Conservation (phyloP, 345 rosid genomes). For the Lepidium didymum region DNA sequence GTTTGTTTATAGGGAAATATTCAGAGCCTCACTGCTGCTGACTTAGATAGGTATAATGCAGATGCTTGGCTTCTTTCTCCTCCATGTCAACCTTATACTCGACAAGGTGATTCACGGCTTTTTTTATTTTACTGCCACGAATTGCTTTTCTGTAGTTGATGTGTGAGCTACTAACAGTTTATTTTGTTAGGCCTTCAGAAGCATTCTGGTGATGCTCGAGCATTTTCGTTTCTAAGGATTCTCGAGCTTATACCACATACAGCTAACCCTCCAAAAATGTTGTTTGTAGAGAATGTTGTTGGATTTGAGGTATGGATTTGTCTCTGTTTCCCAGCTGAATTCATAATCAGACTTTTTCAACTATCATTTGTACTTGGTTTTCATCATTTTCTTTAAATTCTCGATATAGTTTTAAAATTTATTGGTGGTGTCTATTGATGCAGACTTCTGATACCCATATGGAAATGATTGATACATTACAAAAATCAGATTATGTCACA, state of each 20-base stretch:
- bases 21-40: slow-evolving; percentile 70
- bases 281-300: slow-evolving; percentile 81
- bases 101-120: slow-evolving; percentile 56
- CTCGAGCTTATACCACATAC: slow-evolving; percentile 78
- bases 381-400: background rate
- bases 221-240: slow-evolving; percentile 77
- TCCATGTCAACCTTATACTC: slow-evolving; percentile 96
- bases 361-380: background rate
- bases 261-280: slow-evolving; percentile 49
- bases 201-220: slow-evolving; percentile 92
- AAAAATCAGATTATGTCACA: slow-evolving; percentile 39
- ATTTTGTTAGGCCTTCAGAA: slow-evolving; percentile 64
- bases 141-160: background rate
- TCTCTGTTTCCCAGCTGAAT: background rate
- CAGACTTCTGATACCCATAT: slow-evolving; percentile 78
- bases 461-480: slow-evolving; percentile 66
- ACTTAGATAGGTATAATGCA: slow-evolving; percentile 59
- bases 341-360: background rate
- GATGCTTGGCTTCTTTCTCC: slow-evolving; percentile 97
- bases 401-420: background rate
- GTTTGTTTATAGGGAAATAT: slow-evolving; percentile 61
- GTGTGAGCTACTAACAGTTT: background rate
- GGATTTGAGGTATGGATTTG: slow-evolving; percentile 71
- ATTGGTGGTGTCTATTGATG: slow-evolving; percentile 19
- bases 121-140: background rate